These are phyloP conservation scores for Taphrina communis DNA, from an alignment of 1,139 yeast species.

Conservation along the genomic window DNA sequence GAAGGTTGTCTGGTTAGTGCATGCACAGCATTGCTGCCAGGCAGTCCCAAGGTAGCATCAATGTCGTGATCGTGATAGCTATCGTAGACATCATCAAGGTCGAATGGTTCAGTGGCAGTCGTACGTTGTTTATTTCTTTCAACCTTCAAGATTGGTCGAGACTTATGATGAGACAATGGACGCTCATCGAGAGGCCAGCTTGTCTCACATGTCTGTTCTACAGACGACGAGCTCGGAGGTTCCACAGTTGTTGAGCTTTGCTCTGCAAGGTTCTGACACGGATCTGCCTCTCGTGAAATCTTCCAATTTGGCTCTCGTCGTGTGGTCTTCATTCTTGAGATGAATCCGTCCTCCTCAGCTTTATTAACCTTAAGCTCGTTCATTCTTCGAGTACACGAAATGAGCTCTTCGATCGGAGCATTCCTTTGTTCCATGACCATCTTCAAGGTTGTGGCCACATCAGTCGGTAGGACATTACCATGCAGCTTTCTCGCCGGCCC, in stretches of 20 bases:
- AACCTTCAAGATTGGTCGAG: neutral
- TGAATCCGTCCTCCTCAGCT: constrained; percentile 7
- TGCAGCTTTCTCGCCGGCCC: neutral
- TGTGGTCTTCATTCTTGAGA: constrained; percentile 16
- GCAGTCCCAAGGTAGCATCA: constrained; percentile 12
- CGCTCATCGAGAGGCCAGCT: constrained; percentile 1
- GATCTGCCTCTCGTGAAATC: neutral
- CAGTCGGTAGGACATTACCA: neutral
- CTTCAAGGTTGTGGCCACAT: constrained; percentile 2
- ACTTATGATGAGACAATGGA: neutral
- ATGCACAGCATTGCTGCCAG: constrained; percentile 6
- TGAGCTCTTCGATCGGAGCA: constrained; percentile 15
- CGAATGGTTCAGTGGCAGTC: constrained; percentile 5
- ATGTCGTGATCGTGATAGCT: constrained; percentile 24
- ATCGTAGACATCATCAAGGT: constrained; percentile 29
- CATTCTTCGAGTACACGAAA: neutral
- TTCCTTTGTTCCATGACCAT: constrained; percentile 12
- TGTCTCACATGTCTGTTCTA: neutral
- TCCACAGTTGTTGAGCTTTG: neutral
- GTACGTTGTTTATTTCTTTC: neutral
- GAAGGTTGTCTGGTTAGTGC: constrained; percentile 14
- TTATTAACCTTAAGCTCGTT: neutral
- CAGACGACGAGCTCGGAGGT: neutral
- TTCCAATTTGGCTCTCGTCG: constrained; percentile 25
- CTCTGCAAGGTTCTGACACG: neutral